Evolutionary conservation across 1,284 basidiomycete genomes (phyloP).

Genomic region (Porodaedalea pini): DNA sequence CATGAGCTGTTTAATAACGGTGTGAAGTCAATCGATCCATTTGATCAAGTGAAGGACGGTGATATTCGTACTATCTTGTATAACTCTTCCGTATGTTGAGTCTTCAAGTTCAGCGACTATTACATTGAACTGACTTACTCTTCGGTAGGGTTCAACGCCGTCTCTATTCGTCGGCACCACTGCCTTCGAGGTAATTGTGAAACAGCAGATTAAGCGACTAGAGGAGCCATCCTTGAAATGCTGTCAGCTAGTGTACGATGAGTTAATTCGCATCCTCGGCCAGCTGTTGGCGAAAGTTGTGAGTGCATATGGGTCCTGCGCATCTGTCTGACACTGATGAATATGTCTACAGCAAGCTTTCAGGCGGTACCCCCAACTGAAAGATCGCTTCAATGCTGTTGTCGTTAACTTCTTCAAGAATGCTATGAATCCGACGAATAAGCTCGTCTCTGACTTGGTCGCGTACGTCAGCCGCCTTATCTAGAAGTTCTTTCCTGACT

Average conservation of each 20-base stretch:
- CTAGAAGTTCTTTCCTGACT: constrained; percentile 1
- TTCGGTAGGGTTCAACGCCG: constrained; percentile 82
- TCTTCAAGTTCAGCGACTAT: neutral
- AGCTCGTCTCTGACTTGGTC: constrained; percentile 91
- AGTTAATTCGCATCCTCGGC: constrained; percentile 91
- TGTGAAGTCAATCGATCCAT: constrained; percentile 93
- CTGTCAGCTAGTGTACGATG: constrained; percentile 93
- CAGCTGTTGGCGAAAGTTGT: constrained; percentile 89
- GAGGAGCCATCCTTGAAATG: constrained; percentile 94
- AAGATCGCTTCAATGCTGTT: constrained; percentile 90
- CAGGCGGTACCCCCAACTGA: constrained; percentile 90
- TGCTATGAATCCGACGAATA: constrained; percentile 90
- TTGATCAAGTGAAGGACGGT: constrained; percentile 97
- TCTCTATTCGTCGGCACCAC: constrained; percentile 94
- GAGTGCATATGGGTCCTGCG: constrained; percentile 34
- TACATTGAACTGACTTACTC: neutral
- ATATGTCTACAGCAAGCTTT: constrained; percentile 74
- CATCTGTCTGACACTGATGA: neutral
- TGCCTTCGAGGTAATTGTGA: constrained; percentile 97
- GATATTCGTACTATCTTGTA: constrained; percentile 95
- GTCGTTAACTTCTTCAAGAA: constrained; percentile 97
- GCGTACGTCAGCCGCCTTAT: constrained; percentile 46
- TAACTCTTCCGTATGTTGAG: constrained; percentile 81
- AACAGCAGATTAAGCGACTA: constrained; percentile 95
- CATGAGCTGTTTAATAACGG: constrained; percentile 98